Evolutionary conservation across 345 rosid species (phyloP), one percentile per base, ranked within the genome.

Genomic region (Aquilaria yunnanensis): DNA sequence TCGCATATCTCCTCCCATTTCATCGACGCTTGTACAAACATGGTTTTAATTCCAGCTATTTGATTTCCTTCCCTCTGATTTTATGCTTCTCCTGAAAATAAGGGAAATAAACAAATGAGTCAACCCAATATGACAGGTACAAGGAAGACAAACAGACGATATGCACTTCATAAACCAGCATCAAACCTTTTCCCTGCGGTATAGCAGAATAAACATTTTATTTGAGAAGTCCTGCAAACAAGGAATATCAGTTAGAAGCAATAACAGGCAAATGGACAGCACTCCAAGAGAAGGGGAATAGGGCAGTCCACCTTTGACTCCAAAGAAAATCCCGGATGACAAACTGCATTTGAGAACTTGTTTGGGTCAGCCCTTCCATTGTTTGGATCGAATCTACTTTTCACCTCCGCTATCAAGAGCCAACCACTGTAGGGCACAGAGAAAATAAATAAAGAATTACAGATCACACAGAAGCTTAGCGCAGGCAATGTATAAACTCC

Each of bases 391-490:
- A 94, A 86, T 70, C 99, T 85, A 66, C 99, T 94, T 81, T 85
- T 90, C 2, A 90, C 96, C 74, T 90, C 97, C 2, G 99, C 99
- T 82, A 90, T 88, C 72, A 94, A 80, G 76, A 94, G 97, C 92
- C 86, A 85, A 56, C 99, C 97, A 6, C 97, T 90, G 75, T 16
- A 56, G 70, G 60, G 57, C 33, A 65, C 54, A 55, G 67, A 48
- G 14, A 29, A 12, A 13, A 62, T 34, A 57, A 14, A 11, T 6
- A 9, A 12, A 64, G 32, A 4, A 12, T 51, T 32, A 51, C 30
- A 41, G 6, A 51, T 55, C n/a, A 43, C 51, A 57, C 37, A 13
- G 62, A 57, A 53, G 55, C 63, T 54, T 49, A 37, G 2, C 7
- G 2, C 11, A 43, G 54, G 45, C 49, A 59, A 54, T 49, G 66